phyloP scores from a whole-genome alignment of 2,329 filamentous ascomycete species.

The Escovopsis sp. region DNA sequence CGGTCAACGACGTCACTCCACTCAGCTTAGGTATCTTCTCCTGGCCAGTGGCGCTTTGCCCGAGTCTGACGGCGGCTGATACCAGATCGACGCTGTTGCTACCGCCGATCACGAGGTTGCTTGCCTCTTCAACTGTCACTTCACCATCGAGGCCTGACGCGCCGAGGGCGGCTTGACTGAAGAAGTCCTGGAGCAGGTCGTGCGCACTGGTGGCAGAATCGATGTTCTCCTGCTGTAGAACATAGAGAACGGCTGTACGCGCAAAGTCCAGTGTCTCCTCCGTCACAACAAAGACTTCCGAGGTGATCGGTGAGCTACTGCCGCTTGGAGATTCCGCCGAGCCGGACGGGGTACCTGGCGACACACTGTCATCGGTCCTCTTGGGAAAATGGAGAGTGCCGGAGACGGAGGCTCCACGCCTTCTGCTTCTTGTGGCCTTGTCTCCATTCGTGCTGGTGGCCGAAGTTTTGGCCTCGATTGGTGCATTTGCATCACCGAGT shows the following conservation, averaged over 20 bases:
- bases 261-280: conserved; percentile 49
- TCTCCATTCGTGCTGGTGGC: background rate
- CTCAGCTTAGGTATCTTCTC: conserved; percentile 9
- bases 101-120: conserved; percentile 27
- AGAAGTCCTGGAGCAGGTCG: conserved; percentile 37
- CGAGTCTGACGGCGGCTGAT: conserved; percentile 27
- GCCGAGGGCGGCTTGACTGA: conserved; percentile 24
- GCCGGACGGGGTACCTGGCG: background rate
- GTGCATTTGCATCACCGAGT: conserved; percentile 14
- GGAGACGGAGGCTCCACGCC: background rate
- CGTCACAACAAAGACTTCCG: conserved; percentile 26
- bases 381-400: no score
- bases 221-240: conserved; percentile 41
- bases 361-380: no score
- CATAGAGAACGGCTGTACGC: conserved; percentile 44
- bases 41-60: conserved; percentile 15
- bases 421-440: no score
- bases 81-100: conserved; percentile 36
- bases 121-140: conserved; percentile 24
- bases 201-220: conserved; percentile 40
- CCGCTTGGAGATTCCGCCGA: background rate
- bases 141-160: conserved; percentile 15
- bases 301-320: background rate
- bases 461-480: conserved; percentile 11
- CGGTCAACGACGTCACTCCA: background rate